These are phyloP conservation scores for Euphorbia lathyris DNA, from an alignment of 345 rosid species.

Conservation along the genomic window DNA sequence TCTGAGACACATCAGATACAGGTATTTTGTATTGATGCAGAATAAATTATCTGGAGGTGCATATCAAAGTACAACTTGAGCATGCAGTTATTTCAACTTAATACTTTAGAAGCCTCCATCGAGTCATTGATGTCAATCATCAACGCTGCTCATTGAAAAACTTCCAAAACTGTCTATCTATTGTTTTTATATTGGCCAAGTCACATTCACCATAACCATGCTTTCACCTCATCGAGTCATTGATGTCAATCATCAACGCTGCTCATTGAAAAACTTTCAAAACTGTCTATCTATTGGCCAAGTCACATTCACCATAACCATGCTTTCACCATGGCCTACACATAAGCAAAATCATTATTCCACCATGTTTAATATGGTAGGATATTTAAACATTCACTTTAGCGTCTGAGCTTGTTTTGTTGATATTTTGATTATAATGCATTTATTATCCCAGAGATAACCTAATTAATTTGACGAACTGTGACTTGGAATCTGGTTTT, in stretches of 20 bases:
- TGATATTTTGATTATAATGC: neutral
- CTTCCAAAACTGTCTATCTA: neutral
- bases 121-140: neutral
- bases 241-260: no score
- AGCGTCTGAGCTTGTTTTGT: neutral
- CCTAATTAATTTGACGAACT: neutral
- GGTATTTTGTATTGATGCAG: neutral
- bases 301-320: neutral
- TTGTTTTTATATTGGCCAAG: neutral
- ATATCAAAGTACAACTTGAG: neutral
- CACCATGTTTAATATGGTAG: neutral
- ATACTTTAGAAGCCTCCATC: neutral
- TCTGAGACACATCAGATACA: neutral
- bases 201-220: no score
- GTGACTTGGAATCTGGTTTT: neutral
- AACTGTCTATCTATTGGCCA: no score
- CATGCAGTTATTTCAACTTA: neutral
- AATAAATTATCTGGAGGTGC: no score
- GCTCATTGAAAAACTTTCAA: no score
- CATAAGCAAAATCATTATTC: neutral
- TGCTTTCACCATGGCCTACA: neutral
- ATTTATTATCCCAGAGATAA: neutral
- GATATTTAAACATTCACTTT: neutral
- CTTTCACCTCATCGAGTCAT: no score
- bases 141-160: neutral